Conservation (phyloP, 768 basidiomycete species). For the Cyclocybe aegerita region DNA sequence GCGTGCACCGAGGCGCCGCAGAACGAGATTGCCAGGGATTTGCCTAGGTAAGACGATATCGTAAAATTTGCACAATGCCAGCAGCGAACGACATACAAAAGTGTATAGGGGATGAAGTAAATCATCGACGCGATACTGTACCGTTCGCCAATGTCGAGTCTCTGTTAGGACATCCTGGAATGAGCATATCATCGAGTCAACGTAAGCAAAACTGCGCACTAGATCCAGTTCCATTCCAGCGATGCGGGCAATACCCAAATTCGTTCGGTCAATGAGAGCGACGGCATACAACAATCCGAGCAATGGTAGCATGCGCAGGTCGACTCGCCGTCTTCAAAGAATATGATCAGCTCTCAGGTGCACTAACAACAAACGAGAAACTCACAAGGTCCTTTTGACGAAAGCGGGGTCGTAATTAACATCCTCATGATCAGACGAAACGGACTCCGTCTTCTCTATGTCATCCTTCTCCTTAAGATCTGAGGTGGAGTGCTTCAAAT, state of each 20-base stretch:
- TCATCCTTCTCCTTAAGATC: constrained; percentile 10
- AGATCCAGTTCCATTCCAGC: constrained; percentile 29
- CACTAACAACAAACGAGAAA: background rate
- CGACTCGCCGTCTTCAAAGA: constrained; percentile 22
- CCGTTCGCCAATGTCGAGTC: constrained; percentile 23
- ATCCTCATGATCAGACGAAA: background rate
- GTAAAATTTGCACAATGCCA: too few relatives aligned
- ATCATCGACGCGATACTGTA: constrained; percentile 28
- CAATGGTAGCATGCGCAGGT: constrained; percentile 28
- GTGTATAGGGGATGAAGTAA: constrained; percentile 29
- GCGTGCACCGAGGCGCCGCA: constrained; percentile 25
- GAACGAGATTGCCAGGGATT: constrained; percentile 28
- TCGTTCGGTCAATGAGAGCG: constrained; percentile 30
- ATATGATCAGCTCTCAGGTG: background rate
- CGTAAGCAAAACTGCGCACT: constrained; percentile 9
- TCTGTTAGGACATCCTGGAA: constrained; percentile 3
- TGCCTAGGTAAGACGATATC: constrained; percentile 17
- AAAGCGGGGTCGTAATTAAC: constrained; percentile 12
- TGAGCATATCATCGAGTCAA: too few relatives aligned
- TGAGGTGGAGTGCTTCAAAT: background rate
- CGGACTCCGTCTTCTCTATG: background rate
- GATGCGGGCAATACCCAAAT: constrained; percentile 27
- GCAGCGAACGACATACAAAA: constrained; percentile 18
- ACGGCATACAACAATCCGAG: constrained; percentile 27
- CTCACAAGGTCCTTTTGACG: constrained; percentile 15